Percentiles rank a stretch among this genome's conserved stretches.
These are phyloP conservation scores for Whalleya microplaca DNA, from an alignment of 2,329 filamentous ascomycete species.

Conservation along the genomic window DNA sequence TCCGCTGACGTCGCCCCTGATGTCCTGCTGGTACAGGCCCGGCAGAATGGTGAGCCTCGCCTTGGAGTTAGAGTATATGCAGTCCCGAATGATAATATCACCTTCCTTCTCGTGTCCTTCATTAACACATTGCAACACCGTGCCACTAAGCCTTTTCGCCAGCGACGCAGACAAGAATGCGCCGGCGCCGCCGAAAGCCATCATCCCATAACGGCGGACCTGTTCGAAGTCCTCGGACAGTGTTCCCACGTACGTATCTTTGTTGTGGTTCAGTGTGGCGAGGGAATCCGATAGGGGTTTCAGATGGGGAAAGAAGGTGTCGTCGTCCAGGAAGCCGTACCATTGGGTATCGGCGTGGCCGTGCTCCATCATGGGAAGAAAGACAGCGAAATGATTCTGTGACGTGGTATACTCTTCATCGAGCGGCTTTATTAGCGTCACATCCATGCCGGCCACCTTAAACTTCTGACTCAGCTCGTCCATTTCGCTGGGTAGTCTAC, in stretches of 20 bases:
- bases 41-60: conserved; percentile 59
- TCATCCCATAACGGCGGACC: conserved; percentile 57
- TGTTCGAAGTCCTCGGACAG: conserved; percentile 60
- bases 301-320: conserved; percentile 65
- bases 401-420: conserved; percentile 46
- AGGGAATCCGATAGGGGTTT: conserved; percentile 53
- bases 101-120: conserved; percentile 48
- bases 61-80: conserved; percentile 57
- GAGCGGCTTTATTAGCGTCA: conserved; percentile 40
- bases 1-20: conserved; percentile 57
- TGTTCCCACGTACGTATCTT: conserved; percentile 58
- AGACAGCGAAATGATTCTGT: conserved; percentile 61
- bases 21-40: conserved; percentile 61
- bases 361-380: conserved; percentile 52
- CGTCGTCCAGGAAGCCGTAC: conserved; percentile 63
- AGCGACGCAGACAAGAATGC: conserved; percentile 61
- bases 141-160: conserved; percentile 48
- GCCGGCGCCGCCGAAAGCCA: conserved; percentile 65
- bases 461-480: conserved; percentile 38
- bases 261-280: conserved; percentile 49
- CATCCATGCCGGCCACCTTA: conserved; percentile 40
- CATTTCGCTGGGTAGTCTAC: conserved; percentile 35
- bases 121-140: conserved; percentile 53
- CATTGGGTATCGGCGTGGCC: conserved; percentile 52
- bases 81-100: conserved; percentile 61